Base-by-base conservation (phyloP, 1,284 basidiomycete species). In the Trichosporon faecale region DNA sequence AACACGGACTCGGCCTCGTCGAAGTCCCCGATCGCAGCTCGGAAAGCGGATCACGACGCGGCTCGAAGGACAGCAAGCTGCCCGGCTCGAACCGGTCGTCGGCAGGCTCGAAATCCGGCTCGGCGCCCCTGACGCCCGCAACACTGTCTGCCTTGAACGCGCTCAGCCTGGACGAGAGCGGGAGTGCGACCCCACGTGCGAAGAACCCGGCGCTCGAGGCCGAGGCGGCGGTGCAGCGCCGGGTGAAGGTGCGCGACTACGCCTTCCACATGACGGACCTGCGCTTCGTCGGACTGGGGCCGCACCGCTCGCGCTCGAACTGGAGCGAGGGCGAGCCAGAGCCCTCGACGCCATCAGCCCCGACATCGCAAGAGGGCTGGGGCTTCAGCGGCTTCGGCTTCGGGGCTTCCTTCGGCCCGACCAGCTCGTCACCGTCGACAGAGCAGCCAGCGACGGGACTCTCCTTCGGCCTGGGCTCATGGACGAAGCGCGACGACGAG, bases 221-320 rank as follows among this genome's bases (percentile, higher is more conserved):
- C 11, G 57, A 65, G 12, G 70, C 64, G 6, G 60, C 65, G 6
- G 63, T 70, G 18, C 46, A 65, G 8, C 72, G 72, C 16, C 72
- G 72, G n/a, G 72, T 80, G 6, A 66, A 77, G 23, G 76, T 83
- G 18, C 77, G 79, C 49, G 81, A 83, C 66, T 83, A 75, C 67
- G 81, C 78, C 1, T 83, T 75, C 64, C 63, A 73, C 2, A 18
- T 66, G 2, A 60, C 69, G 2, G 81, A 83, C 71, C 77, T 77
- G 9, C 76, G 80, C 21, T 74, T 75, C 72, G 67, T 72, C n/a
- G 79, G 81, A 3, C 70, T 71, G 7, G 72, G 71, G 0, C 68
- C 67, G 18, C 63, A 68, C n/a, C 66, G 69, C 27, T 66, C 74
- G 33, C 29, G 37, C 21, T 68, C 65, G 31, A 70, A 75, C 71